Conservation (phyloP, 768 basidiomycete genomes). For the Mycena sanguinolenta region DNA sequence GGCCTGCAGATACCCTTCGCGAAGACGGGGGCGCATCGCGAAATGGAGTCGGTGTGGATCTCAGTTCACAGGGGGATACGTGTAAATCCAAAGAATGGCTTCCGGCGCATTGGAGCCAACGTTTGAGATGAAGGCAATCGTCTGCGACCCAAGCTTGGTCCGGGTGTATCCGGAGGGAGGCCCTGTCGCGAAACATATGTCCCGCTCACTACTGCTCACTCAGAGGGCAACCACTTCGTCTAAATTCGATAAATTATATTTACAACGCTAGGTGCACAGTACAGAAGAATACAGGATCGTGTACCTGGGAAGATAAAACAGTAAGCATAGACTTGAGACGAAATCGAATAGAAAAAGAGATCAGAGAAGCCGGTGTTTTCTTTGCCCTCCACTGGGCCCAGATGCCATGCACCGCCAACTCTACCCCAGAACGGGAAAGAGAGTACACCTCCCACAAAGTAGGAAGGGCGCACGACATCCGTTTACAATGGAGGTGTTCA, state of each 20-base stretch:
- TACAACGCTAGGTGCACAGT: too few relatives aligned
- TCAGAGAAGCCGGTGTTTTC: slow-evolving; percentile 40
- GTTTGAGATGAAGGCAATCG: neutral
- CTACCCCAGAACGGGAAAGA: slow-evolving; percentile 64
- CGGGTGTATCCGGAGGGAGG: neutral
- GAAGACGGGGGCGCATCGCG: too few relatives aligned
- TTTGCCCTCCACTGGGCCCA: slow-evolving; percentile 25
- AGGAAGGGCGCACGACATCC: slow-evolving; percentile 52
- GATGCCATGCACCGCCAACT: slow-evolving; percentile 21
- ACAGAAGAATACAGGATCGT: too few relatives aligned
- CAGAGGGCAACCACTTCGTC: too few relatives aligned
- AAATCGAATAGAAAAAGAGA: neutral
- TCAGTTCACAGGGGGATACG: neutral
- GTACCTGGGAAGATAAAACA: neutral
- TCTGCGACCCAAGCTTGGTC: neutral
- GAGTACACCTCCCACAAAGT: slow-evolving; percentile 50
- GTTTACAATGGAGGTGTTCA: slow-evolving; percentile 63
- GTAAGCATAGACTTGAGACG: neutral
- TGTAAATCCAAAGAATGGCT: slow-evolving; percentile 6
- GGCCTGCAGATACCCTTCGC: too few relatives aligned
- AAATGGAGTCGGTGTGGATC: neutral
- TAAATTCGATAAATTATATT: slow-evolving; percentile 5
- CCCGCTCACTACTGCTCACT: too few relatives aligned
- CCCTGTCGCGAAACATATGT: too few relatives aligned
- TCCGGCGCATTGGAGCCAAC: slow-evolving; percentile 25